These are phyloP conservation scores for Volutella citrinella DNA, from an alignment of 2,329 filamentous ascomycete genomes.

Conservation along the genomic window DNA sequence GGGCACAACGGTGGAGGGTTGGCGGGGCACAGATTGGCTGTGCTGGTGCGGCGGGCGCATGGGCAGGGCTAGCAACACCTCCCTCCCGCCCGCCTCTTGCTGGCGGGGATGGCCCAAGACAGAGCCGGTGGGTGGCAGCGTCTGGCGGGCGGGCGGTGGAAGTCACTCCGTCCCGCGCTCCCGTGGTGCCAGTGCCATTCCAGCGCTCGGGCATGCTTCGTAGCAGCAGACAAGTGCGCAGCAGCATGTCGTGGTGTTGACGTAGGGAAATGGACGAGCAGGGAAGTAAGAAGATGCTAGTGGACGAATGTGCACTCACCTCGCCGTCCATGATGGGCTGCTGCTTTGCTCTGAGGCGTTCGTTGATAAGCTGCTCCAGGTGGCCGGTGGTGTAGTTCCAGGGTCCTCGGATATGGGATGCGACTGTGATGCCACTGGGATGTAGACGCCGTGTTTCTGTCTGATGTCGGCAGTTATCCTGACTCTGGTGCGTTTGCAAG, in stretches of 20 bases:
- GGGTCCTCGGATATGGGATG: too few species aligned
- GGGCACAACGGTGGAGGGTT: conserved; percentile 13
- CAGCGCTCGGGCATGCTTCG: too few species aligned
- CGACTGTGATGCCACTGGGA: too few species aligned
- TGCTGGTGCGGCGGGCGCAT: conserved; percentile 2
- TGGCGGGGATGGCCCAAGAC: too few species aligned
- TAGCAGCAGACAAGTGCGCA: too few species aligned
- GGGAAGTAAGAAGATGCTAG: background rate
- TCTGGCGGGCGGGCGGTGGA: background rate
- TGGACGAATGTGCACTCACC: conserved; percentile 16
- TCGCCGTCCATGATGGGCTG: conserved; percentile 23
- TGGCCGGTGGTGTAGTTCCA: conserved; percentile 12
- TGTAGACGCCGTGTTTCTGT: too few species aligned
- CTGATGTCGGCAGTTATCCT: too few species aligned
- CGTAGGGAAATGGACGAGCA: background rate
- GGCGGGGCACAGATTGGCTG: conserved; percentile 9
- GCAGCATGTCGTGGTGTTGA: too few species aligned
- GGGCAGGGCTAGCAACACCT: conserved; percentile 5
- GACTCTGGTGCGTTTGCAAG: background rate
- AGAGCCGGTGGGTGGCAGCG: too few species aligned
- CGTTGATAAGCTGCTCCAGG: conserved; percentile 4
- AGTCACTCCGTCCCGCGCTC: too few species aligned
- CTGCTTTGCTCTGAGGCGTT: conserved; percentile 12
- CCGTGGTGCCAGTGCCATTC: too few species aligned
- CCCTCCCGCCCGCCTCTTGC: too few species aligned